Conservation (phyloP, 2,329 filamentous ascomycete species). For the Monosporascus cannonballus region DNA sequence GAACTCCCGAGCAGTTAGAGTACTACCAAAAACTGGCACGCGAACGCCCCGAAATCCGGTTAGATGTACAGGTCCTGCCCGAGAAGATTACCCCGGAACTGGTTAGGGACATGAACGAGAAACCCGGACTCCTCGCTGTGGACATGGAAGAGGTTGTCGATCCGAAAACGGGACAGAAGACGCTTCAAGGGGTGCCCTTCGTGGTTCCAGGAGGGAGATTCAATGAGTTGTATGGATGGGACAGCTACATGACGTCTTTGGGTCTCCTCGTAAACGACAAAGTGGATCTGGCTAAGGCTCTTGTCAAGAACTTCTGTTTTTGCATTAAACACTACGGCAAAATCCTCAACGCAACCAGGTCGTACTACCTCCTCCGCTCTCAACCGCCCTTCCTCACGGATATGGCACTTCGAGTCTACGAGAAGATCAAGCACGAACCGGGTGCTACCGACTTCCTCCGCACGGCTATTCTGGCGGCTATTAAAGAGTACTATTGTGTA, state of each 20-base stretch:
- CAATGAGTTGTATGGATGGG: constrained; percentile 98
- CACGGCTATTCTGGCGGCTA: constrained; percentile 76
- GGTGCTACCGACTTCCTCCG: constrained; percentile 76
- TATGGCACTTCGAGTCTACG: constrained; percentile 91
- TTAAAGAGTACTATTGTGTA: constrained; percentile 92
- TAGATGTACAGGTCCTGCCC: constrained; percentile 79
- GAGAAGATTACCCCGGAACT: constrained; percentile 74
- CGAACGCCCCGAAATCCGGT: constrained; percentile 72
- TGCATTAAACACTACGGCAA: constrained; percentile 98
- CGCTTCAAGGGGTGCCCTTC: constrained; percentile 77
- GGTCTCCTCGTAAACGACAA: constrained; percentile 82
- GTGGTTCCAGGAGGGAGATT: constrained; percentile 97
- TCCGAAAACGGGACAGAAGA: constrained; percentile 60
- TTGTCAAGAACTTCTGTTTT: constrained; percentile 97
- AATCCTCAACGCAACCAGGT: constrained; percentile 92
- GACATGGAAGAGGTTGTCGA: constrained; percentile 76
- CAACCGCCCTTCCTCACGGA: constrained; percentile 97
- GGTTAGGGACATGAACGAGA: constrained; percentile 76
- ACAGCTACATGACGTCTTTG: constrained; percentile 96
- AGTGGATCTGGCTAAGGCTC: constrained; percentile 81
- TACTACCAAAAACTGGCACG: constrained; percentile 81
- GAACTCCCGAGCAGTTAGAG: constrained; percentile 79
- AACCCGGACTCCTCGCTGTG: constrained; percentile 83
- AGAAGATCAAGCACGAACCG: constrained; percentile 82
- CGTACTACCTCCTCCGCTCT: constrained; percentile 90